Conservation (phyloP, 257 asterid genomes). For the Petrea volubilis region DNA sequence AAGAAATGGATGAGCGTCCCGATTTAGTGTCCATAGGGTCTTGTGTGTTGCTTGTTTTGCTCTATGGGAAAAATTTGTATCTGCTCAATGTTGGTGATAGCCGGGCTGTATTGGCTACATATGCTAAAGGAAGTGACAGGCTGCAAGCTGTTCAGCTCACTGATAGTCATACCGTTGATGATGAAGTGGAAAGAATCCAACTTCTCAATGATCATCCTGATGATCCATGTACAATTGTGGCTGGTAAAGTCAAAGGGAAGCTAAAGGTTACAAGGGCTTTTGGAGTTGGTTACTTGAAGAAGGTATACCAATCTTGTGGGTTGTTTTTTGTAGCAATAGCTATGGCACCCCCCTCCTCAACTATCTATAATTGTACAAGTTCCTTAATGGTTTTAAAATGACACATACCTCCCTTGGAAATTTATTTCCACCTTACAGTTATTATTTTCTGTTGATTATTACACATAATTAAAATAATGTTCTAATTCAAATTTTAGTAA, state of each 20-base stretch:
- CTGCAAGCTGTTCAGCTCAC: constrained; percentile 75
- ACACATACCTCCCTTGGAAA: too few species aligned
- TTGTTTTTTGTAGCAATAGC: not conserved
- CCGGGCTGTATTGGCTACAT: constrained; percentile 87
- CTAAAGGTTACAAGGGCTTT: constrained; percentile 92
- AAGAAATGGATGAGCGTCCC: constrained; percentile 97
- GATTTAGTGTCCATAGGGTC: constrained; percentile 89
- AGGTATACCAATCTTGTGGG: constrained; percentile 41
- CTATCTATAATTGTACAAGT: too few species aligned
- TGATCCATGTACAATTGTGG: constrained; percentile 59
- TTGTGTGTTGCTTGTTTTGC: constrained; percentile 69
- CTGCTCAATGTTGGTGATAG: constrained; percentile 88
- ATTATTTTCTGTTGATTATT: not conserved
- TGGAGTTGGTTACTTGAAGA: constrained; percentile 97
- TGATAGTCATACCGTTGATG: constrained; percentile 76
- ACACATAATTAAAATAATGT: too few species aligned
- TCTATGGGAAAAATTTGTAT: constrained; percentile 78
- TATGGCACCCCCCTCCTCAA: too few species aligned
- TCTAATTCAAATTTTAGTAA: too few species aligned
- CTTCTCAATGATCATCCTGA: constrained; percentile 75
- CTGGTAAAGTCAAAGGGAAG: constrained; percentile 87
- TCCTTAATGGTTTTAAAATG: too few species aligned
- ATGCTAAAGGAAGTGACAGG: constrained; percentile 36
- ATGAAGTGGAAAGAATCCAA: constrained; percentile 68
- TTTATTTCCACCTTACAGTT: too few species aligned